Conservation (phyloP, 2,329 filamentous ascomycete genomes). For the Thielaviopsis populi region DNA sequence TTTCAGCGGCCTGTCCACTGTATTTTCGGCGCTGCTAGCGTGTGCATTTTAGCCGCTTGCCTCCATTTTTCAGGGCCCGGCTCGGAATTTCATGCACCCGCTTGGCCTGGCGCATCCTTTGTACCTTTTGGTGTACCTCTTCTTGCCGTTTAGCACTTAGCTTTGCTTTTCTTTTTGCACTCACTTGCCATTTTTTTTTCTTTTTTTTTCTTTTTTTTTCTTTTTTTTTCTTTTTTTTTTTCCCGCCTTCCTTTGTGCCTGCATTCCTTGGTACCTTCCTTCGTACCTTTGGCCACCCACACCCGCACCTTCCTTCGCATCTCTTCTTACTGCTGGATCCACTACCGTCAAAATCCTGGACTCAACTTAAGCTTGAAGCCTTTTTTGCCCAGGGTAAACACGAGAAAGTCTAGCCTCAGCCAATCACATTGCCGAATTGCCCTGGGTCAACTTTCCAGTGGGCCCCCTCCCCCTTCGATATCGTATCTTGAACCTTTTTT, state of each 20-base stretch:
- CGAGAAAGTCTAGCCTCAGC: conserved; percentile 5
- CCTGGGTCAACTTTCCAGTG: background rate
- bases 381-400: conserved; percentile 8
- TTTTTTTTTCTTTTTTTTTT: background rate
- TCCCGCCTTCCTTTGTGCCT: background rate
- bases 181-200: no score
- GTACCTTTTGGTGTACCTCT: no score
- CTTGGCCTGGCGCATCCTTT: background rate
- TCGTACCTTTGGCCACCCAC: background rate
- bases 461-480: background rate
- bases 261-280: background rate
- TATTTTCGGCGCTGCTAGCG: no score
- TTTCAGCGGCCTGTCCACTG: background rate
- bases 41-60: background rate
- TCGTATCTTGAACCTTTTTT: background rate
- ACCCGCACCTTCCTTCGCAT: background rate
- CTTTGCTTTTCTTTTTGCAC: no score
- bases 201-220: background rate
- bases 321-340: background rate
- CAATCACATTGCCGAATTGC: background rate
- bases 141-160: no score
- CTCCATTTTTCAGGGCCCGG: background rate
- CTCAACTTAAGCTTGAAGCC: conserved; percentile 5
- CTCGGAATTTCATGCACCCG: background rate
- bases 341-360: background rate